Evolutionary conservation across 2,329 filamentous ascomycete species (phyloP).

Genomic region (Aspergillus sp.): DNA sequence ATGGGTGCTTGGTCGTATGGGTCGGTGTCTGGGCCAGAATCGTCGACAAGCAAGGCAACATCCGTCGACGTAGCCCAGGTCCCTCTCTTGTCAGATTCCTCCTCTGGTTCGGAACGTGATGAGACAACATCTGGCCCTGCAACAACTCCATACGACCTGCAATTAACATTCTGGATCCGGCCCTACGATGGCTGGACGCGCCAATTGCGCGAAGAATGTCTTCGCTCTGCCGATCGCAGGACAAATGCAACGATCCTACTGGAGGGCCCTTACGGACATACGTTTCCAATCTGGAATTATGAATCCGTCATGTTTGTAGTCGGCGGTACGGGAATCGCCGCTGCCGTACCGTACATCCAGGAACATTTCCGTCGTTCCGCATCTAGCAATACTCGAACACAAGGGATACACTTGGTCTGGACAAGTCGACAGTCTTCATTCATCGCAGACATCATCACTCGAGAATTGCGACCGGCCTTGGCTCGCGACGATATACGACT

Average conservation of each 20-base stretch:
- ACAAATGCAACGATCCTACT: slow-evolving; percentile 36
- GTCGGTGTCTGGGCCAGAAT: not conserved
- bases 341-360: slow-evolving; percentile 42
- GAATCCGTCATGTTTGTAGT: slow-evolving; percentile 49
- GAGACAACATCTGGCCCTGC: not conserved
- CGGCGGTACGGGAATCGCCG: slow-evolving; percentile 27
- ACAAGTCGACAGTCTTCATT: slow-evolving; percentile 26
- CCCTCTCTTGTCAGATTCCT: slow-evolving; percentile 19
- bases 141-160: slow-evolving; percentile 15
- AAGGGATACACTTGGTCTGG: slow-evolving; percentile 30
- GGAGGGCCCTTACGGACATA: slow-evolving; percentile 47
- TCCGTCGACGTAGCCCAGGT: slow-evolving; percentile 14
- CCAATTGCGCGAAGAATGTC: slow-evolving; percentile 35
- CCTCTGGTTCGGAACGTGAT: not conserved
- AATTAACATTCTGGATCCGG: slow-evolving; percentile 44
- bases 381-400: slow-evolving; percentile 11
- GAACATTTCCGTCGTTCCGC: slow-evolving; percentile 21
- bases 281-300: slow-evolving; percentile 36
- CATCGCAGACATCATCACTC: slow-evolving; percentile 18
- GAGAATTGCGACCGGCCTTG: slow-evolving; percentile 22
- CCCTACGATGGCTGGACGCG: slow-evolving; percentile 48
- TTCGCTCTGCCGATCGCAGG: slow-evolving; percentile 15
- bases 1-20: slow-evolving; percentile 29
- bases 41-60: slow-evolving; percentile 4
- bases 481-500: slow-evolving; percentile 23